Base-by-base conservation (phyloP, 2,329 filamentous ascomycete genomes). In the Massarina eburnea region DNA sequence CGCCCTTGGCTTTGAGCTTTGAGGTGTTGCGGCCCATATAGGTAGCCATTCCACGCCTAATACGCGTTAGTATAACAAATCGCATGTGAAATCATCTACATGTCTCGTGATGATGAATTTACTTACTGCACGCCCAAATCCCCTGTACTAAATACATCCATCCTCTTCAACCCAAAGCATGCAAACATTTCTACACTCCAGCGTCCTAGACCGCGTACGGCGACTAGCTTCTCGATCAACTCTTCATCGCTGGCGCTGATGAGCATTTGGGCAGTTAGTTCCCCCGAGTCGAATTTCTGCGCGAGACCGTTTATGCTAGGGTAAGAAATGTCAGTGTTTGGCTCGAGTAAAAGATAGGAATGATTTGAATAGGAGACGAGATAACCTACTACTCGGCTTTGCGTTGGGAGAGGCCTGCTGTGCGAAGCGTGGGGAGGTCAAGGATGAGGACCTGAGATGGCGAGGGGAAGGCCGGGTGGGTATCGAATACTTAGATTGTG, bases 151-250 rank as follows among this genome's bases (percentile, higher is more conserved):
- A 97, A 96, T 18, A 99, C 89, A 72, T 99, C 92, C 79, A 91
- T 86, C 10, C 91, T 80, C 78, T 96, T 97, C 32, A 99, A 76
- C n/a, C 83, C 88, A 71, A 99, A 97, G 71, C 88, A 90, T 39
- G 91, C 89, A 76, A 99, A 99, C 94, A 99, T 65, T 39, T 64
- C 91, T 12, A 95, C 91, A 38, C 86, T 91, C 94, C 94, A 97
- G 43, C 79, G 80, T 0, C 94, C 94, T 39, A 97, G 73, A 0
- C 94, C 94, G 8, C 92, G 80, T 4, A 99, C 91, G 1, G 91
- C 88, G 38, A 88, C 89, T 38, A 99, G 77, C 67, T 81, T 86
- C 69, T 88, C 82, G 53, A 96, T 77, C 7, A 99, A 80, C 57
- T 95, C 88, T 40, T 95, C 91, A 67, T 99, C 94, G 4, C 83